phyloP scores from a whole-genome alignment of 768 basidiomycete species.

The Leccinum aurantiacum region DNA sequence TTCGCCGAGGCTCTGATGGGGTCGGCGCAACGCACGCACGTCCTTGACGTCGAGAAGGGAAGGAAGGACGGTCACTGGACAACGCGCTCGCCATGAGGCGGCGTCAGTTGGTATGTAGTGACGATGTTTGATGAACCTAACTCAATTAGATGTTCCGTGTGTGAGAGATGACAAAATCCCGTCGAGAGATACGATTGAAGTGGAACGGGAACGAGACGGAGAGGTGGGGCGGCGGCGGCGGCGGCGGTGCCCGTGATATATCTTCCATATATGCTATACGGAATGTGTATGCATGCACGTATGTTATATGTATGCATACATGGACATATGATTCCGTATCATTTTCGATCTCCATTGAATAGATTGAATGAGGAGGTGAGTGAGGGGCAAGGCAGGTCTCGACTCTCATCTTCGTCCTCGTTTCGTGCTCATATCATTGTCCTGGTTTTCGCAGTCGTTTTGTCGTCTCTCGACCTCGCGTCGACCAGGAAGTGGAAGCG shows the following conservation, averaged over 20 bases:
- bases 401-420: neutral
- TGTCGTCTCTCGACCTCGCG: neutral
- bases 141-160: conserved; percentile 5
- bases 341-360: neutral
- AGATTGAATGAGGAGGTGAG: neutral
- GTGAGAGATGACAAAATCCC: neutral
- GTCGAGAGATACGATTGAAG: neutral
- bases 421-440: neutral
- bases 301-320: neutral
- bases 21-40: conserved; percentile 5
- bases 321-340: neutral
- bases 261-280: neutral
- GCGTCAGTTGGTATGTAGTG: neutral
- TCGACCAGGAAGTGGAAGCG: neutral
- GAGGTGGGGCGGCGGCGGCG: neutral
- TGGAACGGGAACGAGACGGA: neutral
- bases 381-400: neutral
- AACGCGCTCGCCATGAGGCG: conserved; percentile 31
- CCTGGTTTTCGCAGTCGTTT: neutral
- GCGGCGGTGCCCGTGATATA: neutral
- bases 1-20: conserved; percentile 27
- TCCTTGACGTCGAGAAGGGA: neutral
- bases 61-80: conserved; percentile 2
- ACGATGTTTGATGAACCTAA: conserved; percentile 20
- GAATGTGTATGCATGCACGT: neutral